Conservation (phyloP, 2,329 filamentous ascomycete genomes). For the Aspergillus sp. region DNA sequence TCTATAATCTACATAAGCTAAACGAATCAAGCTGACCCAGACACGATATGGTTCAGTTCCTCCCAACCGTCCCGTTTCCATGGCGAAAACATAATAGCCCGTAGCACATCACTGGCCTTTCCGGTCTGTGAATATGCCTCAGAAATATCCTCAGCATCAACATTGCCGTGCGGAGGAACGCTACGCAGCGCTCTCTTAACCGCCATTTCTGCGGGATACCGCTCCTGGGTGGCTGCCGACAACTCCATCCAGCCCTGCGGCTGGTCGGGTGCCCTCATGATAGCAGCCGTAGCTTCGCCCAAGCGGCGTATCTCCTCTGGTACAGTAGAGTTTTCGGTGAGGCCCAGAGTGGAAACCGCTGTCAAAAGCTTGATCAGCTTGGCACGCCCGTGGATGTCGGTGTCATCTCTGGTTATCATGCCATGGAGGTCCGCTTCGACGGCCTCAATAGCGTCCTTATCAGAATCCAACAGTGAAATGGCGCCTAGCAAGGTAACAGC, state of each 20-base stretch:
- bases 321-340: conserved; percentile 36
- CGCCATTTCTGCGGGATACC: conserved; percentile 64
- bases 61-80: conserved; percentile 64
- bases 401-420: conserved; percentile 59
- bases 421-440: conserved; percentile 68
- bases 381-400: conserved; percentile 56
- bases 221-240: conserved; percentile 49
- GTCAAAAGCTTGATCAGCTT: conserved; percentile 66
- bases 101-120: conserved; percentile 63
- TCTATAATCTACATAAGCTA: conserved; percentile 1
- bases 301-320: conserved; percentile 45
- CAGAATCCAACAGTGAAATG: conserved; percentile 72
- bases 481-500: conserved; percentile 74
- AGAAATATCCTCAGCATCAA: conserved; percentile 63
- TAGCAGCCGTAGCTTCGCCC: conserved; percentile 62
- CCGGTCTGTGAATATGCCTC: conserved; percentile 67
- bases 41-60: conserved; percentile 27
- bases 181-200: conserved; percentile 66
- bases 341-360: conserved; percentile 57
- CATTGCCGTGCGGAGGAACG: conserved; percentile 61
- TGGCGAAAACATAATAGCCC: conserved; percentile 69
- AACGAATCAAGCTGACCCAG: conserved; percentile 11
- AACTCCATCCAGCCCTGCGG: conserved; percentile 75
- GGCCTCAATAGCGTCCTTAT: conserved; percentile 69
- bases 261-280: conserved; percentile 72